phyloP scores from a whole-genome alignment of 371 early-diverging fungal genomes.

The Zopfochytrium polystomum region DNA sequence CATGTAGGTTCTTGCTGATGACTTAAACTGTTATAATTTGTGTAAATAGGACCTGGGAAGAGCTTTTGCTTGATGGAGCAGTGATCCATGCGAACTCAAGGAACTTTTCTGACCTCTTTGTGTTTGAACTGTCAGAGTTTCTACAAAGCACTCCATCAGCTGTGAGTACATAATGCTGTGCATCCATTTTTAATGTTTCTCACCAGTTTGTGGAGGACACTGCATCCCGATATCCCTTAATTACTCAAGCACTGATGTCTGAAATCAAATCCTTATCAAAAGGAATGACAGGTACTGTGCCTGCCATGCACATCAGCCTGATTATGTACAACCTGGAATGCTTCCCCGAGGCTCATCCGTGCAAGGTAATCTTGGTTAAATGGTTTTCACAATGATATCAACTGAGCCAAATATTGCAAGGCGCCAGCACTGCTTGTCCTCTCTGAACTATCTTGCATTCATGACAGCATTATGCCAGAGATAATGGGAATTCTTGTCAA shows the following conservation, averaged over 20 bases:
- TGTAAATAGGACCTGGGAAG: conserved; percentile 40
- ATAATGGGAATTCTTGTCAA: conserved; percentile 34
- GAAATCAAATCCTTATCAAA: conserved; percentile 39
- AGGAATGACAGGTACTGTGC: conserved; percentile 31
- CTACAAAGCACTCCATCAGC: no score
- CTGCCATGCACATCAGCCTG: conserved; percentile 30
- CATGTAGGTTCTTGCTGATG: conserved; percentile 12
- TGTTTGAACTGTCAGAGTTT: no score
- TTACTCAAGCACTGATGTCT: conserved; percentile 43
- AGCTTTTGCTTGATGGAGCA: conserved; percentile 39
- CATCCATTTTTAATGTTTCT: neutral
- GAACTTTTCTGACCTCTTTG: conserved; percentile 37
- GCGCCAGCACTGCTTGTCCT: conserved; percentile 41
- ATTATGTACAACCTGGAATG: conserved; percentile 47
- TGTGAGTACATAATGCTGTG: neutral
- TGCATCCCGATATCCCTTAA: conserved; percentile 43
- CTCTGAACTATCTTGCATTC: conserved; percentile 46
- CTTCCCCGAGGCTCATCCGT: conserved; percentile 26
- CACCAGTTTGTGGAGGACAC: conserved; percentile 42
- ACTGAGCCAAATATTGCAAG: conserved; percentile 17
- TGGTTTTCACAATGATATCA: neutral
- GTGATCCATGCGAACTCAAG: conserved; percentile 29
- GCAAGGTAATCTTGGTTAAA: conserved; percentile 24
- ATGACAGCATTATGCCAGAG: conserved; percentile 35
- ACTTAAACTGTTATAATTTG: neutral